Evolutionary conservation across 768 basidiomycete species (phyloP), one percentile per base, ranked within the genome.

Genomic region (Tricholoma sp.): DNA sequence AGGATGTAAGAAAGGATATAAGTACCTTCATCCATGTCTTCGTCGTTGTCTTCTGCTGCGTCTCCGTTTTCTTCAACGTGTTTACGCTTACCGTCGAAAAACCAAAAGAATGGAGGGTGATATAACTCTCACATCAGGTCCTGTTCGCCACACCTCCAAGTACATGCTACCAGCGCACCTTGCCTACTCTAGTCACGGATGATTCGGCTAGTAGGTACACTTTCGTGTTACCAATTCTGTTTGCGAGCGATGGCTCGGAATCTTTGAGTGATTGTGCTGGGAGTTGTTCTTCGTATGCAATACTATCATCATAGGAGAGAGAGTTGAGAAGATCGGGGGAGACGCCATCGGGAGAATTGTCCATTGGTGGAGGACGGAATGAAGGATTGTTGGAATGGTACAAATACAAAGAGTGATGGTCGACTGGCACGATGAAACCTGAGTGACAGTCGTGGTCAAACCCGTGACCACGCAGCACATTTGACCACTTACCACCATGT

Each of bases 191-290:
- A 60, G 77, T 71, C 58, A 79, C 75, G n/a, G 80, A 73, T 34
- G 86, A 74, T 63, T 91, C 90, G 52, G 86, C 78, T 59, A 90
- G 79, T 29, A 91, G 69, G 71, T 92, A 93, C n/a, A 91, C 81
- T 70, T 88, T 90, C 49, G 80, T 79, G 50, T 63, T 80, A 48
- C 89, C 80, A 44, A 91, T 91, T n/a, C 90, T 81, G 57, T 81
- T 76, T 13, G 82, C 85, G 32, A 90, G 74, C 17, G 75, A 77
- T 33, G 70, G 64, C 48, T 66, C 69, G 33, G 68, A 63, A 28
- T 63, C 65, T 18, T 66, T 68, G 6, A 68, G 56, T 11, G 61
- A 59, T 20, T 70, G 61, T 6, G 73, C 68, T 13, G 79, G 73
- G 12, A 79, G 55, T 65, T 85, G 83, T 55, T 81, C 81, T 61